Evolutionary conservation across 2,329 filamentous ascomycete genomes (phyloP).

Genomic region (Eutypella sp.): DNA sequence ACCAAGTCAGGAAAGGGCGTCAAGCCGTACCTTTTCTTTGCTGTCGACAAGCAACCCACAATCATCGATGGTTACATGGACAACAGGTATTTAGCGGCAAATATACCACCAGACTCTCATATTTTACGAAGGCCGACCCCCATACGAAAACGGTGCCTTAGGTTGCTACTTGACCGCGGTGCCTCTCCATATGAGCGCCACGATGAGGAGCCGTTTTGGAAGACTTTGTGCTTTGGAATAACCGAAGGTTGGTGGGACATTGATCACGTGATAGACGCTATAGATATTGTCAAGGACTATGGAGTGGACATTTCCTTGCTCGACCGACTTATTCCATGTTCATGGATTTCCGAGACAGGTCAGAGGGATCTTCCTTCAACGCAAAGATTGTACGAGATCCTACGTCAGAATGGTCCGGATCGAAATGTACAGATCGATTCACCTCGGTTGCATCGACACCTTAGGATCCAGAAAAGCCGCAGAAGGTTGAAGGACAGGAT

Average conservation of each 20-base stretch:
- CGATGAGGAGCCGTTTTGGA: background rate
- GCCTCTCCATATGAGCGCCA: background rate
- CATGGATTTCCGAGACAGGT: background rate
- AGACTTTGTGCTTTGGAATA: background rate
- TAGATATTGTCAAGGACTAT: background rate
- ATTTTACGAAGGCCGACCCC: background rate
- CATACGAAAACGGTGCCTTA: background rate
- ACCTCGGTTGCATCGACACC: background rate
- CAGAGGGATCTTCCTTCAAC: background rate
- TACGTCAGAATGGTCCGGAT: background rate
- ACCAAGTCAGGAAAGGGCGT: background rate
- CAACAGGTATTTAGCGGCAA: background rate
- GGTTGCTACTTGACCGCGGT: background rate
- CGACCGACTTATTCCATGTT: background rate
- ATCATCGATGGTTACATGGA: background rate
- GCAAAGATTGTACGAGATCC: background rate
- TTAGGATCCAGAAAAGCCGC: background rate
- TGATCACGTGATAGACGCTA: background rate
- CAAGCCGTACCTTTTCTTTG: background rate
- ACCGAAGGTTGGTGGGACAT: background rate
- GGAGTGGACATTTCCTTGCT: background rate
- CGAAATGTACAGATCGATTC: background rate
- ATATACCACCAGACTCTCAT: background rate
- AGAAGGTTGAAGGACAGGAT: background rate
- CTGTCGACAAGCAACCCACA: background rate